Conservation (phyloP, 2,329 filamentous ascomycete genomes). For the Verruconis gallopava region DNA sequence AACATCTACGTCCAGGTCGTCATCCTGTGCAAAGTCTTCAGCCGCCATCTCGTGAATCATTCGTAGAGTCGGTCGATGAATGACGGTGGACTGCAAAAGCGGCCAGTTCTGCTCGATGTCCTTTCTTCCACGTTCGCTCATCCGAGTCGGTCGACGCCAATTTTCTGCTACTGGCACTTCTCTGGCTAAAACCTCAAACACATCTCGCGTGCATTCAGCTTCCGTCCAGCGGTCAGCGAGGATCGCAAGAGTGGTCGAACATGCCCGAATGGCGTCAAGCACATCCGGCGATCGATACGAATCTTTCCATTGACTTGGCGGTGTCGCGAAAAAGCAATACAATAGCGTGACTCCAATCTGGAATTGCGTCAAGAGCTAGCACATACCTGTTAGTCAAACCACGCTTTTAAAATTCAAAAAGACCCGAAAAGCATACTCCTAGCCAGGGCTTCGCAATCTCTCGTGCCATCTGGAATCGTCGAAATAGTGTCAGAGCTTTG, state of each 20-base stretch:
- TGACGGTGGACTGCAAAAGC: background rate
- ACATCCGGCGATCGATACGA: background rate
- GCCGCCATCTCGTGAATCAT: background rate
- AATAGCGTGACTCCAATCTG: background rate
- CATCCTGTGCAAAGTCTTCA: background rate
- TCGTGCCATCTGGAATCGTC: background rate
- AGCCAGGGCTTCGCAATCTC: background rate
- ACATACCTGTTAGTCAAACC: no score
- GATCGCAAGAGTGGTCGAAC: background rate
- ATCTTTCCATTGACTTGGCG: background rate
- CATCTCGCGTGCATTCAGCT: background rate
- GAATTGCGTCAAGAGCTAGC: background rate
- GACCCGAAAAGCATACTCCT: background rate
- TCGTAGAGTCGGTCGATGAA: background rate
- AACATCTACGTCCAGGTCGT: background rate
- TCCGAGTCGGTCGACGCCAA: background rate
- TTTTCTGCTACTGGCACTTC: background rate
- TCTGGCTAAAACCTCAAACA: background rate
- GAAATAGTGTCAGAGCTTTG: background rate
- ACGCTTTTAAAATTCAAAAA: no score
- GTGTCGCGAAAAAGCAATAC: background rate
- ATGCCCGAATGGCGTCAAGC: background rate
- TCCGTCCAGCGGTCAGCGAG: background rate
- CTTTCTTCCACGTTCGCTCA: background rate
- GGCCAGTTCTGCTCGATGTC: background rate